Evolutionary conservation across 345 rosid species (phyloP).

Genomic region (Acer yangbiense): DNA sequence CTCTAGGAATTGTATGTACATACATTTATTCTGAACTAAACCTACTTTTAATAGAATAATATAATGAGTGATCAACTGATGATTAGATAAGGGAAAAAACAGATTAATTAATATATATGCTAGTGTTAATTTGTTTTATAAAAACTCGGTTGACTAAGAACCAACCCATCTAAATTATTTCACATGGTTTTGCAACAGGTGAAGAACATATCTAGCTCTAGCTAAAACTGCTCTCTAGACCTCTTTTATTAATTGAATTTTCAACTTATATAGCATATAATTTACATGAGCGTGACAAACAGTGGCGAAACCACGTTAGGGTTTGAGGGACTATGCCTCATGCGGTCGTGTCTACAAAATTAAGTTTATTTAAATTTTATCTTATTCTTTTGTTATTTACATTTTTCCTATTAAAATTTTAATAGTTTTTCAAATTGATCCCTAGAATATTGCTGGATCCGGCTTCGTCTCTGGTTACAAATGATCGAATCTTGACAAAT

Average conservation of each 20-base stretch:
- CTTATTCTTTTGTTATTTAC: too few relatives aligned
- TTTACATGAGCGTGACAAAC: slow-evolving; percentile 6
- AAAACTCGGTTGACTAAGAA: slow-evolving; percentile 9
- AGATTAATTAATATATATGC: too few relatives aligned
- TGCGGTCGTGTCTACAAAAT: too few relatives aligned
- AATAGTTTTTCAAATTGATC: too few relatives aligned
- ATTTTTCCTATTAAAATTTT: too few relatives aligned
- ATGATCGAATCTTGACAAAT: slow-evolving; percentile 29
- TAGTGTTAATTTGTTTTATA: neutral
- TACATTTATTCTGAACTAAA: neutral
- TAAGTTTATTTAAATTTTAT: too few relatives aligned
- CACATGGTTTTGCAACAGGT: neutral
- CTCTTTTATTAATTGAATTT: neutral
- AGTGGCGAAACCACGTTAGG: too few relatives aligned
- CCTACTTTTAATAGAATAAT: neutral
- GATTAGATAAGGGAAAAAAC: too few relatives aligned
- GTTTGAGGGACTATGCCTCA: too few relatives aligned
- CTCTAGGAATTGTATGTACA: neutral
- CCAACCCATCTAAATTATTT: neutral
- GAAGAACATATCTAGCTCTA: slow-evolving; percentile 9
- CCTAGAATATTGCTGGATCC: too few relatives aligned
- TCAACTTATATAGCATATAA: neutral
- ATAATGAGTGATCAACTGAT: neutral
- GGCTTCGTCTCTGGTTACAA: neutral
- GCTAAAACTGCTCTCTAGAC: neutral